Evolutionary conservation across 805 yeast genomes (phyloP), one percentile per base, ranked within the genome.

Genomic region (Saturnispora ahearnii): DNA sequence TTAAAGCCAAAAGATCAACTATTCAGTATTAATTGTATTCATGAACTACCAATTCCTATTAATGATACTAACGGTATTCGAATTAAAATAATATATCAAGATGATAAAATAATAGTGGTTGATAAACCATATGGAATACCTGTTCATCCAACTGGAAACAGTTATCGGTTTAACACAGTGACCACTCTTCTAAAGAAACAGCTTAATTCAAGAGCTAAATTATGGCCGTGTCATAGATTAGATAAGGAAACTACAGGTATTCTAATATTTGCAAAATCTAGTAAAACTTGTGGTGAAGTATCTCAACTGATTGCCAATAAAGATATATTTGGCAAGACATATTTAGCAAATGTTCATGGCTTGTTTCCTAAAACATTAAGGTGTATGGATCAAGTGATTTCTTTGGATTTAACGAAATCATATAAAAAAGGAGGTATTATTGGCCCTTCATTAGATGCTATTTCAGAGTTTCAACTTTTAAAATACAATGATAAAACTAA

Each of bases 71-170:
- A 49, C 5, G 49, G 52, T 4, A 56, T 50, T 4, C 41, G 43
- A 7, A 48, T 54, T 11, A 48, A 45, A 12, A 60, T 72, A 1
- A 55, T 77, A 0, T 64, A 58, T 55, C 67, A 73, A 51, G 70
- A 72, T 52, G 61, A 59, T 3, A 61, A 66, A 7, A 30, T 71
- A 0, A 26, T 76, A 13, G 79, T 77, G 26, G 70, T 76, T 2
- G 64, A 73, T 54, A 77, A 77, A 52, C 81, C 81, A 0, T 62
- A 71, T 0, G 82, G 82, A 0, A 62, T 76, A 2, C 80, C 82
- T 1, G 75, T 78, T 0, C 82, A 77, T 55, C 79, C 82, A 0
- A 67, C 75, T 0, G 72, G 74, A 7, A 70, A 38, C 37, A 34
- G 64, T 37, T 75, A 71, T 55, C 52, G 60, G 32, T 65, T 66